These are phyloP conservation scores for Bruguiera sexangula DNA, from an alignment of 345 rosid species.

Conservation along the genomic window DNA sequence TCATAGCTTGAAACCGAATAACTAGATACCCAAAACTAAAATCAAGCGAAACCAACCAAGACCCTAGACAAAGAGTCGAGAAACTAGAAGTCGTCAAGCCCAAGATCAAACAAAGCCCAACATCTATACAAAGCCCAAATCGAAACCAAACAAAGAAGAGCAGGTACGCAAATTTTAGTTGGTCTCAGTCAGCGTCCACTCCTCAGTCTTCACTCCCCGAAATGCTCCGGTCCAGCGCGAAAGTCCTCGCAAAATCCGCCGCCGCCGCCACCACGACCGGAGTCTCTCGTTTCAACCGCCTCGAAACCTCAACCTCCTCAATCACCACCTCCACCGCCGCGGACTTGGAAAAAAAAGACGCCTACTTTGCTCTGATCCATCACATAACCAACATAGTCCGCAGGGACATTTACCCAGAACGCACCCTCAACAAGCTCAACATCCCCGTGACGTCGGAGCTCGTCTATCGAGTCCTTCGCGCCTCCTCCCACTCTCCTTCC, in stretches of 20 bases:
- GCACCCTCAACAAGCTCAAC: slow-evolving; percentile 47
- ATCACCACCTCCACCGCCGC: slow-evolving; percentile 2
- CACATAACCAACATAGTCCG: slow-evolving; percentile 76
- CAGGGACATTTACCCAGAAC: slow-evolving; percentile 77
- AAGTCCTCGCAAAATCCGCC: not conserved
- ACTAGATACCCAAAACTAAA: too few relatives aligned
- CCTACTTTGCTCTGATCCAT: slow-evolving; percentile 73
- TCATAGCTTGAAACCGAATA: too few relatives aligned
- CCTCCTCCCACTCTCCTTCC: slow-evolving; percentile 56
- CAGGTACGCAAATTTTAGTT: too few relatives aligned
- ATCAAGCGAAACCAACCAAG: too few relatives aligned
- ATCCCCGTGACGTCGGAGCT: slow-evolving; percentile 65
- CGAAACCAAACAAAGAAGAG: too few relatives aligned
- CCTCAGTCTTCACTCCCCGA: too few relatives aligned
- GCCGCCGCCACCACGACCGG: not conserved
- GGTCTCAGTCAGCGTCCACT: too few relatives aligned
- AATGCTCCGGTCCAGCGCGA: not conserved
- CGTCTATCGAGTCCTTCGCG: slow-evolving; percentile 79
- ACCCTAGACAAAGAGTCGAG: too few relatives aligned
- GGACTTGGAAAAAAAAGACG: slow-evolving; percentile 36
- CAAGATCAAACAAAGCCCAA: too few relatives aligned
- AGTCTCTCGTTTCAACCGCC: too few relatives aligned
- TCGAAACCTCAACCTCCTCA: not conserved
- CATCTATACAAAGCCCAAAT: too few relatives aligned
- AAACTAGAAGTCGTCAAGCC: too few relatives aligned